Conservation (phyloP, 1,284 basidiomycete species). For the Tylopilus sp. region DNA sequence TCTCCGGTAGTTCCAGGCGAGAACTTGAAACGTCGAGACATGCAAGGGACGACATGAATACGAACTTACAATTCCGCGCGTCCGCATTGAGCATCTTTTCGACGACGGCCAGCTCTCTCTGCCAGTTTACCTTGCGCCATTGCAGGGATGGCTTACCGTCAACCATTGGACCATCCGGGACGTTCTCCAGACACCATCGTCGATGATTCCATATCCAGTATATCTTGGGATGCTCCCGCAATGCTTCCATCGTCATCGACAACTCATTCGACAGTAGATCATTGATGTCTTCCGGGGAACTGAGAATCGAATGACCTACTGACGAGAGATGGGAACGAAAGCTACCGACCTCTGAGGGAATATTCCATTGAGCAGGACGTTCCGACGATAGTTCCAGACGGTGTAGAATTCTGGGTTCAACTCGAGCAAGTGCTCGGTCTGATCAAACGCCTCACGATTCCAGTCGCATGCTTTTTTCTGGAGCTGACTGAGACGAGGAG, state of each 20-base stretch:
- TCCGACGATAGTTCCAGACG: slow-evolving; percentile 87
- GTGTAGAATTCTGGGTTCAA: slow-evolving; percentile 91
- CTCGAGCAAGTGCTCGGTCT: slow-evolving; percentile 75
- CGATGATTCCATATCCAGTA: slow-evolving; percentile 98
- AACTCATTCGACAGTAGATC: slow-evolving; percentile 69
- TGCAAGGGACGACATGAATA: background rate
- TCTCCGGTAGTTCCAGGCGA: slow-evolving; percentile 89
- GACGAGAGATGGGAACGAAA: background rate
- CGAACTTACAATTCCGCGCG: slow-evolving; percentile 81
- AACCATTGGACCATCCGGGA: slow-evolving; percentile 64
- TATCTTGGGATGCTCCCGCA: slow-evolving; percentile 85
- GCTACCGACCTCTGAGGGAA: slow-evolving; percentile 58
- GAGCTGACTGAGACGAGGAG: slow-evolving; percentile 1
- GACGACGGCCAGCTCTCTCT: slow-evolving; percentile 77
- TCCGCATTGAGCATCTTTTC: slow-evolving; percentile 89
- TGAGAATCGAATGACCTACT: slow-evolving; percentile 31
- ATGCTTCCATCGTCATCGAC: slow-evolving; percentile 72
- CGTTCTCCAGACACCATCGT: slow-evolving; percentile 84
- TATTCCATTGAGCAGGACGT: slow-evolving; percentile 70
- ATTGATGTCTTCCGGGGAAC: slow-evolving; percentile 61
- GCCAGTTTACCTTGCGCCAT: slow-evolving; percentile 80
- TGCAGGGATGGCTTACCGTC: slow-evolving; percentile 43
- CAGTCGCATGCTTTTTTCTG: slow-evolving; percentile 70
- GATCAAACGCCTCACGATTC: slow-evolving; percentile 63
- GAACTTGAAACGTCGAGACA: slow-evolving; percentile 51